Percentiles rank a stretch among this genome's conserved stretches.
These are phyloP conservation scores for Colletotrichum truncatum DNA, from an alignment of 2,329 filamentous ascomycete species.

Conservation along the genomic window DNA sequence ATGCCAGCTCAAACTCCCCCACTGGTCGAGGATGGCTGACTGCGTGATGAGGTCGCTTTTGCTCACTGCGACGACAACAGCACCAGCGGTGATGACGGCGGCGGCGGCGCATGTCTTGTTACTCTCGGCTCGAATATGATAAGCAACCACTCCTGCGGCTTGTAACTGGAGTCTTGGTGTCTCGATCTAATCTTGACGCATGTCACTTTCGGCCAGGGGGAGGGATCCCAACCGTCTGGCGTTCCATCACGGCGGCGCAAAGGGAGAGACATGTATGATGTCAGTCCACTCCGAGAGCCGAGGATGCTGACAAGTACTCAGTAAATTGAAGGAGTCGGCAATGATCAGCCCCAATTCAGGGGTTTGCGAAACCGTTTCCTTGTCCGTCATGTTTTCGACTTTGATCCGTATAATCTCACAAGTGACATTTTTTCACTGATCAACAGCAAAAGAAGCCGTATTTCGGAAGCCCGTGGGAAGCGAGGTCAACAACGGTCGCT, in stretches of 20 bases:
- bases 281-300: constrained; percentile 15
- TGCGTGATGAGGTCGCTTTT: constrained; percentile 16
- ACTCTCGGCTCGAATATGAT: constrained; percentile 2
- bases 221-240: background rate
- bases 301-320: background rate
- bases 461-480: background rate
- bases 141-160: constrained; percentile 1
- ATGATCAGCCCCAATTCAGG: constrained; percentile 6
- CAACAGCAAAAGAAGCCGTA: background rate
- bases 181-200: background rate
- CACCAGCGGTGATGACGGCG: too few relatives aligned
- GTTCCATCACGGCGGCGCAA: background rate
- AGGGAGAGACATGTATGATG: constrained; percentile 6
- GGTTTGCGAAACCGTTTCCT: background rate
- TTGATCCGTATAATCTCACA: background rate
- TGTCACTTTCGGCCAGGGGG: background rate
- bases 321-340: constrained; percentile 5
- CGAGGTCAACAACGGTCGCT: background rate
- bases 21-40: constrained; percentile 1
- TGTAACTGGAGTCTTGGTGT: background rate
- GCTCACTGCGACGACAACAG: constrained; percentile 3
- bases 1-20: background rate
- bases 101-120: background rate
- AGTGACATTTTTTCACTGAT: background rate
- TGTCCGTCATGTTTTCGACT: background rate